These are phyloP conservation scores for Suhomyces maxii DNA, from an alignment of 1,139 yeast species.

Conservation along the genomic window DNA sequence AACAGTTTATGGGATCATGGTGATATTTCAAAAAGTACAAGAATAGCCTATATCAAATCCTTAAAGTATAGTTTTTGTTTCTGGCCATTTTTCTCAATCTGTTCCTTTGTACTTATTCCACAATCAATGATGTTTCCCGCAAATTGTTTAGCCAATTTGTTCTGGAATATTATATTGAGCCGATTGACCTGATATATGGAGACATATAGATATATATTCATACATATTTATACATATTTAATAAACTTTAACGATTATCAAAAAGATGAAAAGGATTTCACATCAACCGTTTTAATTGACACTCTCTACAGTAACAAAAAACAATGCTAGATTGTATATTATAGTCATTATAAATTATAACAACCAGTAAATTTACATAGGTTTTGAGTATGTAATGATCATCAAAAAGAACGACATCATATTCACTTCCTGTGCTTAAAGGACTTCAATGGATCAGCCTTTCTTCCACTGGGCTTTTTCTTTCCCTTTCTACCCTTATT, in stretches of 20 bases:
- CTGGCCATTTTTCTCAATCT: constrained; percentile 60
- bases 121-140: constrained; percentile 53
- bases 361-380: background rate
- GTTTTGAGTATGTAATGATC: too few relatives aligned
- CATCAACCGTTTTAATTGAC: background rate
- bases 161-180: constrained; percentile 59
- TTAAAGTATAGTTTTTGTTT: constrained; percentile 54
- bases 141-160: constrained; percentile 55
- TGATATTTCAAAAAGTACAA: constrained; percentile 28
- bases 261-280: background rate
- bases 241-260: background rate
- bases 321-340: background rate
- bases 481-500: constrained; percentile 46
- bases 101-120: constrained; percentile 51
- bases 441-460: constrained; percentile 71
- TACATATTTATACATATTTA: background rate
- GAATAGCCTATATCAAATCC: constrained; percentile 43
- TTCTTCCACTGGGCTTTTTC: constrained; percentile 40
- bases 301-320: background rate
- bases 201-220: background rate
- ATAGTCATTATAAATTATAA: background rate
- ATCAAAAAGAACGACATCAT: too few relatives aligned
- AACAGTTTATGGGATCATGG: constrained; percentile 59
- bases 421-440: constrained; percentile 24
- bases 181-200: constrained; percentile 6